These are phyloP conservation scores for Sporothrix globosa DNA, from an alignment of 2,329 filamentous ascomycete species.

Conservation along the genomic window DNA sequence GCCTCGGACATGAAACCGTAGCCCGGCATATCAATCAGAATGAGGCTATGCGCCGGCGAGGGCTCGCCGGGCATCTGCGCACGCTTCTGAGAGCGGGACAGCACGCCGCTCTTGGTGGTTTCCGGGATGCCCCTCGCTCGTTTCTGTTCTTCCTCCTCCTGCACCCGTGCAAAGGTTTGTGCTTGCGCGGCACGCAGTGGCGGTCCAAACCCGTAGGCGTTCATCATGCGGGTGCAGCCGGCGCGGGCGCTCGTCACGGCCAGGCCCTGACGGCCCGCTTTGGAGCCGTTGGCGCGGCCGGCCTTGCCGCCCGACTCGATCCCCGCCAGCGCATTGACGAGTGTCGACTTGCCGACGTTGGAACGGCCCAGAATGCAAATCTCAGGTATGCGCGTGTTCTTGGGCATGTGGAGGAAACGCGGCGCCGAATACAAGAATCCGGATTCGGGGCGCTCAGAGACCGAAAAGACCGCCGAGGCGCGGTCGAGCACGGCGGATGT, in stretches of 20 bases:
- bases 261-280: constrained; percentile 51
- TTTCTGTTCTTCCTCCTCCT: constrained; percentile 24
- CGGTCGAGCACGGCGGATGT: constrained; percentile 34
- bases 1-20: constrained; percentile 45
- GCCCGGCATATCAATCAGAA: constrained; percentile 48
- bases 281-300: constrained; percentile 40
- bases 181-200: constrained; percentile 36
- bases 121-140: background rate
- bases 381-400: constrained; percentile 59
- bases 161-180: constrained; percentile 35
- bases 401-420: constrained; percentile 52
- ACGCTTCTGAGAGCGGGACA: constrained; percentile 36
- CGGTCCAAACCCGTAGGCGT: constrained; percentile 59
- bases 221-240: constrained; percentile 59
- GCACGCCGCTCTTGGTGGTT: constrained; percentile 22
- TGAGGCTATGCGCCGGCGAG: constrained; percentile 52
- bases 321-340: constrained; percentile 79
- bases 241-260: constrained; percentile 56
- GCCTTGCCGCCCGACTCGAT: constrained; percentile 38
- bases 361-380: constrained; percentile 83
- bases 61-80: constrained; percentile 41
- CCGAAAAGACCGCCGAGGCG: constrained; percentile 40
- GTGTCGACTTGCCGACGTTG: constrained; percentile 87
- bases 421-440: constrained; percentile 56
- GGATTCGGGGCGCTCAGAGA: constrained; percentile 39